Evolutionary conservation across 768 basidiomycete genomes (phyloP), one percentile per base, ranked within the genome.

Genomic region (Hygrocybe punicea): DNA sequence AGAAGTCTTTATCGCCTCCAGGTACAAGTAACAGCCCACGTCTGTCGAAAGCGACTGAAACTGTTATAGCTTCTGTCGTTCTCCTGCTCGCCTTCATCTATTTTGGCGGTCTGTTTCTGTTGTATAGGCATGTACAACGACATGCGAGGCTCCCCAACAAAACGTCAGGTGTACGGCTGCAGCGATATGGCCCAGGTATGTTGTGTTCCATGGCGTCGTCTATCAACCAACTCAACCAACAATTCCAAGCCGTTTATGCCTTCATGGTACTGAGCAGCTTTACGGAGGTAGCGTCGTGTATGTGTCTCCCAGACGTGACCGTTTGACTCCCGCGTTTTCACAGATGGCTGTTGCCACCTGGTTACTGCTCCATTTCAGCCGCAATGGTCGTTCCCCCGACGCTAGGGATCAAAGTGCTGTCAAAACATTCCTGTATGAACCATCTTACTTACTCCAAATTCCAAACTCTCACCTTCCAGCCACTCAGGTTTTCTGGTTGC

Each of bases 331-430:
- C 47, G 24, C 5, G 19, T 23, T 36, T 59, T 13, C 23, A n/a
- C 60, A 82, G 85, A 67, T 81, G 19, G 82, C 83, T 3, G 69
- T 82, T 37, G 69, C 81, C 46, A 81, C 77, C 61, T 86, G 85
- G 85, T 70, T 86, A 50, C 65, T 84, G 25, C 65, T 83, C 5
- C 83, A 85, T 64, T 85, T 80, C 67, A 71, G 71, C 29, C 78
- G 78, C 67, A 78, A 81, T 50, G 64, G 76, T 47, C 83, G 82
- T 44, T 80, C 76, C 57, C 83, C 84, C 2, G 77, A 78, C 60
- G n/a, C 66, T 3, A 67, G 69, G 36, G 70, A 73, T n/a, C 75
- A 76, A 23, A 76, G 66, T 4, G 81, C 76, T 0, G 73, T 78
- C 36, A 72, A 74, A 21, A 71, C 84, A 25, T 63, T 83, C 13